Percentiles rank a stretch among this genome's conserved stretches.
Conservation (phyloP, 129 eudicot genomes). For the Smallanthus sonchifolius region DNA sequence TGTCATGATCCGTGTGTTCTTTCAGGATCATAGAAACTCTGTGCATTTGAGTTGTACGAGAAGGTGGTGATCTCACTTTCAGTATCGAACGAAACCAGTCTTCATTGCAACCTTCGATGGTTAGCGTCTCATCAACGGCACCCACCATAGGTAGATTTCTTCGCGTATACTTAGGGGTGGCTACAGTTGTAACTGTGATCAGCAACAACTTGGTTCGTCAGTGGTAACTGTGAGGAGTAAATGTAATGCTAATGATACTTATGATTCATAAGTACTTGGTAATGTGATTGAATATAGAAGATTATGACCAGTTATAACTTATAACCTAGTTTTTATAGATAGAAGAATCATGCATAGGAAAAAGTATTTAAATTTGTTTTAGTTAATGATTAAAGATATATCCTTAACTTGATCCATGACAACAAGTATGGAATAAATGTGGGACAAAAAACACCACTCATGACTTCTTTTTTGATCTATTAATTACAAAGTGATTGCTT, state of each 20-base stretch:
- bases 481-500: conserved; percentile 20
- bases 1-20: conserved; percentile 12
- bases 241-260: neutral
- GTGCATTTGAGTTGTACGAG: conserved; percentile 8
- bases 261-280: neutral
- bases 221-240: too few relatives aligned
- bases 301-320: neutral
- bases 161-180: too few relatives aligned
- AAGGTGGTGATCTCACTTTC: neutral
- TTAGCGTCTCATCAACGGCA: neutral
- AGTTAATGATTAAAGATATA: conserved; percentile 6
- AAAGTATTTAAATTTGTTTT: neutral
- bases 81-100: conserved; percentile 19
- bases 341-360: neutral
- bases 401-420: conserved; percentile 19
- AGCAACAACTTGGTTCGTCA: too few relatives aligned
- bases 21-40: conserved; percentile 22
- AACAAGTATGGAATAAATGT: conserved; percentile 22
- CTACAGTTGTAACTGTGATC: too few relatives aligned
- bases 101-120: neutral
- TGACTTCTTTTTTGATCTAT: neutral
- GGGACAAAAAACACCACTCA: neutral
- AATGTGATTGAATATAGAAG: neutral
- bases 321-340: conserved; percentile 6
- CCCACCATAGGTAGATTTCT: neutral